Conservation (phyloP, 2,329 filamentous ascomycete species). For the Podosphaera fusca region DNA sequence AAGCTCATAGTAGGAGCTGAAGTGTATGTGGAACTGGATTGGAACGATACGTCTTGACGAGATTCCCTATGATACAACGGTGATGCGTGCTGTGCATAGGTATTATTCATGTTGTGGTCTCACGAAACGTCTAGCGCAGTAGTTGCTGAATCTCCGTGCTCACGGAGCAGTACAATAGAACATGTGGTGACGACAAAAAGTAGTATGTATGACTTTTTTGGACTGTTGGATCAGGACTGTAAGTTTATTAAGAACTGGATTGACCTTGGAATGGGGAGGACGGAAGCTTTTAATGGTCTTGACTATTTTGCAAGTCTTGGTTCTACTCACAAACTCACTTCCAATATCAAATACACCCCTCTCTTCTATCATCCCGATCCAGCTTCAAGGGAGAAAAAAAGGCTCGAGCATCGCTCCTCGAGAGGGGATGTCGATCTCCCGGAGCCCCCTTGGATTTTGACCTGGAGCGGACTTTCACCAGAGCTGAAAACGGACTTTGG, state of each 20-base stretch:
- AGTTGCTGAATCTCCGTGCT: neutral
- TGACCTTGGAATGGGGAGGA: too few relatives aligned
- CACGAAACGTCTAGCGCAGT: neutral
- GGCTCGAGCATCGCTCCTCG: too few relatives aligned
- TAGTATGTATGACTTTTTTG: neutral
- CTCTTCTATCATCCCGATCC: too few relatives aligned
- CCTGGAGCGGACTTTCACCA: too few relatives aligned
- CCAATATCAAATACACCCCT: too few relatives aligned
- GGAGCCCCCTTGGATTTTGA: too few relatives aligned
- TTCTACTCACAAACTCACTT: too few relatives aligned
- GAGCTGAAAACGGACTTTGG: too few relatives aligned
- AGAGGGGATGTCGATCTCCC: too few relatives aligned
- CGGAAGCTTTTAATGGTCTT: too few relatives aligned
- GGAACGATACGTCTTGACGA: neutral
- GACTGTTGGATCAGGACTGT: neutral
- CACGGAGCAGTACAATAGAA: neutral
- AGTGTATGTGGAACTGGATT: neutral
- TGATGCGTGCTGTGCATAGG: neutral
- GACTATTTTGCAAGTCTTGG: too few relatives aligned
- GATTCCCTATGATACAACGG: neutral
- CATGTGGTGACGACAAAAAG: neutral
- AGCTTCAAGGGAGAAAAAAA: too few relatives aligned
- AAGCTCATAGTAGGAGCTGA: neutral
- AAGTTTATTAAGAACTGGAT: neutral
- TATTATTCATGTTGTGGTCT: neutral